Conservation (phyloP, 2,329 filamentous ascomycete genomes). For the Didymella arachidicola region DNA sequence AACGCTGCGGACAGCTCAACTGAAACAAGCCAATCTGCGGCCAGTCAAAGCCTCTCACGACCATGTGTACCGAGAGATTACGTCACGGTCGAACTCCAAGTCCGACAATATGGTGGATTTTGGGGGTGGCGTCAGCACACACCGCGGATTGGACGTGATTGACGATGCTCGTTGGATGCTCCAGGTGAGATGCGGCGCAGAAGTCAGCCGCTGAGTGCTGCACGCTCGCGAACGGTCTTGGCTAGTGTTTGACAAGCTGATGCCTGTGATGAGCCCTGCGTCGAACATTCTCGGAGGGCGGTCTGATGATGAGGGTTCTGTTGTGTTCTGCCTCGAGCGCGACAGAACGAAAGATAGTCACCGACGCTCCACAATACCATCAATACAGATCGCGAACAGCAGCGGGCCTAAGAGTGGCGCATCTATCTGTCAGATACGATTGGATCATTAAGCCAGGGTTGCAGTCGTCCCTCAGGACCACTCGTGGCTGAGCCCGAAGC, state of each 20-base stretch:
- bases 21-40: conserved; percentile 13
- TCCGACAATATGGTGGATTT: conserved; percentile 3
- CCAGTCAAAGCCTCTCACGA: conserved; percentile 12
- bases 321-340: conserved; percentile 4
- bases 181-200: conserved; percentile 16
- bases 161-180: conserved; percentile 9
- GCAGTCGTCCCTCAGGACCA: conserved; percentile 11
- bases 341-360: conserved; percentile 17
- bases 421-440: conserved; percentile 9
- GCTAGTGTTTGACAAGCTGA: conserved; percentile 17
- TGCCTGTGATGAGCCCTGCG: conserved; percentile 6
- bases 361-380: conserved; percentile 19
- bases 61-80: conserved; percentile 1
- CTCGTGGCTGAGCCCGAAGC: conserved; percentile 23
- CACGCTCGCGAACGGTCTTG: conserved; percentile 13
- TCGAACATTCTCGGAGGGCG: neutral
- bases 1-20: neutral
- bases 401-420: conserved; percentile 19
- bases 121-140: conserved; percentile 14
- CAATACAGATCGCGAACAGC: conserved; percentile 5
- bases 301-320: conserved; percentile 13
- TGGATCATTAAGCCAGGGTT: conserved; percentile 17
- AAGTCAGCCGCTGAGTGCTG: conserved; percentile 13
- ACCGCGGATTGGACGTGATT: neutral
- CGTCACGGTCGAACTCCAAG: neutral